Evolutionary conservation across 129 eudicot genomes (phyloP).

Genomic region (Chrysanthemum makinoi): DNA sequence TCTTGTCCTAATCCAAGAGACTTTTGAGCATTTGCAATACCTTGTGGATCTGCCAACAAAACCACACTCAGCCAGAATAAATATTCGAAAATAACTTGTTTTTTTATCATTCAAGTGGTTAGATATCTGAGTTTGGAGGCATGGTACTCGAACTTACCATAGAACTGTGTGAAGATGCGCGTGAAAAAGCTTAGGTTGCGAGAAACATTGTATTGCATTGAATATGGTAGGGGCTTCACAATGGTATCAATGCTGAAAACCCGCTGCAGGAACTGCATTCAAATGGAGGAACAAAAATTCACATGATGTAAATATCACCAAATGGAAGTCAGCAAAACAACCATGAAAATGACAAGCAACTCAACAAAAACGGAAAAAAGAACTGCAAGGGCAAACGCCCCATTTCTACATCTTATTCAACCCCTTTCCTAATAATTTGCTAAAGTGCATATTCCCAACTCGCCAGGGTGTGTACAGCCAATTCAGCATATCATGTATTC

Average conservation of each 20-base stretch:
- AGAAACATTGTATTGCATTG: conserved; percentile 73
- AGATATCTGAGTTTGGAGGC: background rate
- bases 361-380: background rate
- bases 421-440: too few species aligned
- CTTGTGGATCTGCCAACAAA: conserved; percentile 74
- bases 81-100: background rate
- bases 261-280: conserved; percentile 79
- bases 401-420: background rate
- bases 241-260: conserved; percentile 87
- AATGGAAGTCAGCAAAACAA: background rate
- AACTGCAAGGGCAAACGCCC: background rate
- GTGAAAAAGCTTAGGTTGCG: conserved; percentile 94
- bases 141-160: conserved; percentile 45
- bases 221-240: conserved; percentile 88
- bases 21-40: conserved; percentile 90
- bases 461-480: too few species aligned
- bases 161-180: conserved; percentile 87
- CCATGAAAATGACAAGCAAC: conserved; percentile 6
- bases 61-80: conserved; percentile 9
- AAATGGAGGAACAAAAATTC: conserved; percentile 4
- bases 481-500: too few species aligned
- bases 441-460: too few species aligned
- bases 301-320: background rate
- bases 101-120: background rate
- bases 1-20: conserved; percentile 93